These are phyloP conservation scores for Microcera coccophila DNA, from an alignment of 2,329 filamentous ascomycete genomes.

Conservation along the genomic window DNA sequence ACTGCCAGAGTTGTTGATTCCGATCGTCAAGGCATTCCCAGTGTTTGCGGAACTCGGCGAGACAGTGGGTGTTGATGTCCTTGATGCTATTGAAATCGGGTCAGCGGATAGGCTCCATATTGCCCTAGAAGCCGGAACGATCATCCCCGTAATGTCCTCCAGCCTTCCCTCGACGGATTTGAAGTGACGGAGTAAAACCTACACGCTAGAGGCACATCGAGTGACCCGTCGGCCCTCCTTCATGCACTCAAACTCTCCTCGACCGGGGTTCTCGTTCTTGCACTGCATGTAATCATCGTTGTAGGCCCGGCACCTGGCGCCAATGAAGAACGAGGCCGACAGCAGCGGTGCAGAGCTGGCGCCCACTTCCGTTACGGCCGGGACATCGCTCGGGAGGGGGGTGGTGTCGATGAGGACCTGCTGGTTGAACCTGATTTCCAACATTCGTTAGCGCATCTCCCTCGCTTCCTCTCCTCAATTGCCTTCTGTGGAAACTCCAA, in stretches of 20 bases:
- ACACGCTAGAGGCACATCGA: slow-evolving; percentile 94
- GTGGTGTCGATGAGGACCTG: slow-evolving; percentile 91
- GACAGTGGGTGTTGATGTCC: slow-evolving; percentile 93
- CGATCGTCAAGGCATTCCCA: slow-evolving; percentile 96
- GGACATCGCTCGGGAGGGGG: slow-evolving; percentile 86
- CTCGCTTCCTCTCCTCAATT: slow-evolving; percentile 1
- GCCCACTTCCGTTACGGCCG: slow-evolving; percentile 89
- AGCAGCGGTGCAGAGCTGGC: slow-evolving; percentile 87
- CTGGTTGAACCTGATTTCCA: slow-evolving; percentile 77
- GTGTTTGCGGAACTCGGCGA: slow-evolving; percentile 86
- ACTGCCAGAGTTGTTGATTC: slow-evolving; percentile 98
- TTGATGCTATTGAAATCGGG: slow-evolving; percentile 60
- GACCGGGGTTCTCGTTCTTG: slow-evolving; percentile 90
- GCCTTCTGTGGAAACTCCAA: neutral
- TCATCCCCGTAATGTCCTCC: neutral
- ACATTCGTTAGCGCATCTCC: slow-evolving; percentile 27
- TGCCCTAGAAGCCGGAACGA: neutral
- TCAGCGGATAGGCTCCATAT: slow-evolving; percentile 12
- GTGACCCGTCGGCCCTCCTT: slow-evolving; percentile 96
- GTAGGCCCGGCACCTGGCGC: slow-evolving; percentile 87
- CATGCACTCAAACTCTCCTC: slow-evolving; percentile 90
- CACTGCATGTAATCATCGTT: slow-evolving; percentile 99
- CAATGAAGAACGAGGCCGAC: slow-evolving; percentile 94
- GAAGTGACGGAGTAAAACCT: slow-evolving; percentile 41
- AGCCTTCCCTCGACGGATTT: neutral